Conservation (phyloP, 352 stramenopile genomes). For the Globisporangium sylvaticum region DNA sequence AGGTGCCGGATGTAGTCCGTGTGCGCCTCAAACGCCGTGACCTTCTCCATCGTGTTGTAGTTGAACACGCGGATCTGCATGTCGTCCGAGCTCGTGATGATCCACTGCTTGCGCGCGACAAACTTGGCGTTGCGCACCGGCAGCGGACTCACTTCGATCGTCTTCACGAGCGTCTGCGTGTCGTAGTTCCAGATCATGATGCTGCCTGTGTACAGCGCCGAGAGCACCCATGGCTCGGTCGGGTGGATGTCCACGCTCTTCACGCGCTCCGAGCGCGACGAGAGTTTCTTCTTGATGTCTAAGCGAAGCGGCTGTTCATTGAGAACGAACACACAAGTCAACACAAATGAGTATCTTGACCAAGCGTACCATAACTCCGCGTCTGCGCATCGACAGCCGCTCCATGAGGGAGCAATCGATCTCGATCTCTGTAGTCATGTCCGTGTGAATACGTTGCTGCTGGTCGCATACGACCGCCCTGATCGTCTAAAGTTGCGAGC, state of each 20-base stretch:
- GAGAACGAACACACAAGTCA: background rate
- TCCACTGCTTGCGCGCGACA: conserved; percentile 97
- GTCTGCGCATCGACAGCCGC: background rate
- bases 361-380: background rate
- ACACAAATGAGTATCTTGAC: background rate
- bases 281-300: conserved; percentile 93
- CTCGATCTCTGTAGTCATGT: too few relatives aligned
- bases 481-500: background rate
- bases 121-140: conserved; percentile 94
- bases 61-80: conserved; percentile 98
- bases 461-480: background rate
- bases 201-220: conserved; percentile 96
- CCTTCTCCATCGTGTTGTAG: conserved; percentile 99
- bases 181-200: conserved; percentile 99
- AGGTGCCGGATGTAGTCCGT: conserved; percentile 98
- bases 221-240: conserved; percentile 96
- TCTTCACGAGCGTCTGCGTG: conserved; percentile 93
- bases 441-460: background rate
- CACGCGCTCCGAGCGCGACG: conserved; percentile 94
- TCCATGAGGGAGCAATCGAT: background rate
- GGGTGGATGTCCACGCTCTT: conserved; percentile 99
- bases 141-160: conserved; percentile 95
- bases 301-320: conserved; percentile 58
- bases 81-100: conserved; percentile 94
- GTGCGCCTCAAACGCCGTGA: conserved; percentile 94